Base-by-base conservation (phyloP, 164 flowering plant genomes). In the Sextonia rubra region DNA sequence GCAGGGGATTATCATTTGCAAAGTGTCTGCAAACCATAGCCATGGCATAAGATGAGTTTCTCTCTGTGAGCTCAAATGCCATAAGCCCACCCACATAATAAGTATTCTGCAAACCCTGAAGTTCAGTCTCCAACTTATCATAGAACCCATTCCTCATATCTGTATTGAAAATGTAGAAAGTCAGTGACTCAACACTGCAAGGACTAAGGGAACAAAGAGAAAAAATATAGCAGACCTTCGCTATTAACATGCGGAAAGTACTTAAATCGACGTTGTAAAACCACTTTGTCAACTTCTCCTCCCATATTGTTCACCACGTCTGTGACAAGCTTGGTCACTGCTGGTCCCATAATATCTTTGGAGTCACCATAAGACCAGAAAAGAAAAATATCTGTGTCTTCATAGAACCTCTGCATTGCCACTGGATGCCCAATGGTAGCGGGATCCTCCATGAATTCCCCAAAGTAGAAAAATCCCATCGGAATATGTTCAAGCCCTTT, bases 321-420 rank as follows among this genome's bases (percentile, higher is more conserved):
- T 20, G 74, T 79, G 32, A 87, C 87, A 47, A 84, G 83, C 69
- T 86, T 81, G 18, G 79, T 83, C 58, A 91, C 91, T 22, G 23
- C 79, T 15, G 75, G 75, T 62, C 89, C 93, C 62, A 7, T 80
- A 44, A 89, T 80, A 71, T 87, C 82, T 0, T 55, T 78, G 22
- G 92, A 84, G 72, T 91, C 86, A 3, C 97, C 97, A 49, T 91
- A 91, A 15, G 97, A 91, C 97, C 97, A 91, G 83, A 89, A 88
- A 64, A 91, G 72, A 81, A 86, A 88, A 74, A 91, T 77, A 72
- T 91, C 74, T 2, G 92, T 86, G 70, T 89, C 91, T 3, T 80
- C 81, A 68, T 85, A 89, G 79, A 88, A 91, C 76, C 76, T 91
- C 82, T 91, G 93, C 91, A 91, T 85, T 47, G 93, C 92, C 64